A percentile compares a stretch with the other conserved stretches of the same genome.
Conservation (phyloP, 495 filamentous ascomycete genomes). For the Viridothelium virens region DNA sequence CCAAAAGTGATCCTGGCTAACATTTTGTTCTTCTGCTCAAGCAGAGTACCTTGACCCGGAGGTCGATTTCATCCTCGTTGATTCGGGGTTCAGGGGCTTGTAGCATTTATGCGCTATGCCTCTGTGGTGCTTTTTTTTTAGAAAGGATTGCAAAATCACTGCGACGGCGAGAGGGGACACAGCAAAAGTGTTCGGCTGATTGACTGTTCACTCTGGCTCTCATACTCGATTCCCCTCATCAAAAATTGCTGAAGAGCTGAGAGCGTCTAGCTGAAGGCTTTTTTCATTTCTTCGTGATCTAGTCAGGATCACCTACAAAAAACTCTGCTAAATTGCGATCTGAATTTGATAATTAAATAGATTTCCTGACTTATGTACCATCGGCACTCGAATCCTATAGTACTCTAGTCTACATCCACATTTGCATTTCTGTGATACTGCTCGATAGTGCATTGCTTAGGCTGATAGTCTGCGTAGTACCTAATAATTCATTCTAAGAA, state of each 20-base stretch:
- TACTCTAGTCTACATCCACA: not conserved
- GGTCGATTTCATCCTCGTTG: not conserved
- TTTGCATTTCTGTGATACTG: not conserved
- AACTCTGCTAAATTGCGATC: conserved; percentile 8
- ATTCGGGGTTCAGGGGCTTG: not conserved
- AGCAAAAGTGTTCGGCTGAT: conserved; percentile 6
- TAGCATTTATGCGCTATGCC: not conserved
- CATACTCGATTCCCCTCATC: not conserved
- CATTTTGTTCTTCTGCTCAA: conserved; percentile 2
- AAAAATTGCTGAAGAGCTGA: not conserved
- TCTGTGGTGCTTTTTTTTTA: not conserved
- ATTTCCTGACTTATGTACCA: conserved; percentile 7
- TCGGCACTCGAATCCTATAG: not conserved
- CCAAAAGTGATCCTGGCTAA: conserved; percentile 10
- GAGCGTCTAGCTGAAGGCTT: conserved; percentile 4
- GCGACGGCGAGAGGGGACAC: not conserved
- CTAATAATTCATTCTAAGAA: too few species aligned
- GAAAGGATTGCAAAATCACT: not conserved
- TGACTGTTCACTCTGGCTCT: not conserved
- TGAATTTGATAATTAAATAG: conserved; percentile 11
- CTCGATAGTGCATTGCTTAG: too few species aligned
- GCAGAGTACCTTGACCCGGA: not conserved
- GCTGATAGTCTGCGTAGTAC: too few species aligned
- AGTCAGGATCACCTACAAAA: conserved; percentile 10
- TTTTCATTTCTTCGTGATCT: conserved; percentile 2